Evolutionary conservation across 169 alveolate genomes (phyloP).

Genomic region (Plasmodium malariae): DNA sequence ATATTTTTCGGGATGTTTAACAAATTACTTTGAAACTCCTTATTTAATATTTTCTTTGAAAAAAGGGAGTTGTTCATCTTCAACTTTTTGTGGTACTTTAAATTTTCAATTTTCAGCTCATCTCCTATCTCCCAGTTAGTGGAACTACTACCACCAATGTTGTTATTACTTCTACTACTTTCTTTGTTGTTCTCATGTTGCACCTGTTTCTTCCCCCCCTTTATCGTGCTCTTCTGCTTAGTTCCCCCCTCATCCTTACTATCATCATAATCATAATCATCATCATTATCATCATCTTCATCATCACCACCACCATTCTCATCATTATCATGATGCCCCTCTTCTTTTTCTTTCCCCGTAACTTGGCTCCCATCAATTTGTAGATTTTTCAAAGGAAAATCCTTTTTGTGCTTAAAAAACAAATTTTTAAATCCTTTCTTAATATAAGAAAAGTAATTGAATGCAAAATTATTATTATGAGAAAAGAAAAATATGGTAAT

Average conservation of each 20-base stretch:
- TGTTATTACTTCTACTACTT: not conserved
- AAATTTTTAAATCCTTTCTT: slow-evolving; percentile 61
- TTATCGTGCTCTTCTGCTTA: not conserved
- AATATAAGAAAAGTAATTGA: slow-evolving; percentile 27
- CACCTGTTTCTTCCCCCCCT: not conserved
- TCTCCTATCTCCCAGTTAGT: not conserved
- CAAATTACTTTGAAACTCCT: slow-evolving; percentile 36
- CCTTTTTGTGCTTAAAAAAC: slow-evolving; percentile 9
- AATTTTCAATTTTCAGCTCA: slow-evolving; percentile 10
- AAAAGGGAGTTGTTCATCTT: slow-evolving; percentile 33
- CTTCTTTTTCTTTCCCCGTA: not conserved
- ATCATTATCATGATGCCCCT: too few relatives aligned
- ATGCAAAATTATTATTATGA: slow-evolving; percentile 58
- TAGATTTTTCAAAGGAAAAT: not conserved
- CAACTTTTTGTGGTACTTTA: slow-evolving; percentile 41
- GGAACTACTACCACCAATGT: too few relatives aligned
- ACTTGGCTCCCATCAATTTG: not conserved
- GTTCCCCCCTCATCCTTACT: not conserved
- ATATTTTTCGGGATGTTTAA: slow-evolving; percentile 15
- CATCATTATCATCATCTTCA: not conserved
- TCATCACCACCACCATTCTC: not conserved
- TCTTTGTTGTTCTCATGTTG: not conserved
- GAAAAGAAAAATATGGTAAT: slow-evolving; percentile 73
- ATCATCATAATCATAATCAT: not conserved
- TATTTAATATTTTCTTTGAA: slow-evolving; percentile 47